A percentile compares a stretch with the other conserved stretches of the same genome.
These are phyloP conservation scores for Zancudomyces culisetae DNA, from an alignment of 371 early-diverging fungal genomes.

Conservation along the genomic window DNA sequence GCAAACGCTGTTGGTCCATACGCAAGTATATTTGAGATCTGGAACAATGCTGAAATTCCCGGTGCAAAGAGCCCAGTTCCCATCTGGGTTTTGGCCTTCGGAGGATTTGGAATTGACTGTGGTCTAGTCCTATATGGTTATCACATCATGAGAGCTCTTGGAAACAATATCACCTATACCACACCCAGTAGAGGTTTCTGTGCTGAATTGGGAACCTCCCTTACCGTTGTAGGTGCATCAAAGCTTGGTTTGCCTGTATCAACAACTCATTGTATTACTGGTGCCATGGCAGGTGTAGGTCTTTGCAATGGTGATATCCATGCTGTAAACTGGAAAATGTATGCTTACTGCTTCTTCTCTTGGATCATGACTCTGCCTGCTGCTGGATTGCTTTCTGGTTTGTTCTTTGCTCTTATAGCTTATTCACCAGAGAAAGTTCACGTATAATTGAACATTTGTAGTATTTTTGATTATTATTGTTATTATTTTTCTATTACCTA, in stretches of 20 bases:
- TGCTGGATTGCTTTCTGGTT: constrained; percentile 47
- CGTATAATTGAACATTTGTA: too few relatives aligned
- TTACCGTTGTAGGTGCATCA: constrained; percentile 72
- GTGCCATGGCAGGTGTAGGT: constrained; percentile 64
- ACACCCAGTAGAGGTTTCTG: constrained; percentile 70
- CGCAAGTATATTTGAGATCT: constrained; percentile 45
- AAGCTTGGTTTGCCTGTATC: constrained; percentile 65
- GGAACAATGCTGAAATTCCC: constrained; percentile 34
- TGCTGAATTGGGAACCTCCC: constrained; percentile 61
- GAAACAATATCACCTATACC: constrained; percentile 68
- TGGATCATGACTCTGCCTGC: constrained; percentile 68
- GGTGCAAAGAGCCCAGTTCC: constrained; percentile 34
- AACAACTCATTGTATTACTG: constrained; percentile 76
- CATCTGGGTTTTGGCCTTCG: constrained; percentile 56
- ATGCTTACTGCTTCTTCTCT: constrained; percentile 43
- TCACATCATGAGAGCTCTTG: constrained; percentile 49
- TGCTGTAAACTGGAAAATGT: constrained; percentile 65
- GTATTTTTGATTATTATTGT: too few relatives aligned
- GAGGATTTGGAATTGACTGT: constrained; percentile 60
- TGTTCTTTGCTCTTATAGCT: constrained; percentile 38
- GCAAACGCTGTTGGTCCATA: constrained; percentile 79
- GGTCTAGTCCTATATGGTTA: constrained; percentile 56
- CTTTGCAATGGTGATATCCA: constrained; percentile 47
- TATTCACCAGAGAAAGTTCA: too few relatives aligned
- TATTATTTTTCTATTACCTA: too few relatives aligned